Evolutionary conservation across 2,329 filamentous ascomycete genomes (phyloP).

Genomic region (Alternaria angustiovoidea): DNA sequence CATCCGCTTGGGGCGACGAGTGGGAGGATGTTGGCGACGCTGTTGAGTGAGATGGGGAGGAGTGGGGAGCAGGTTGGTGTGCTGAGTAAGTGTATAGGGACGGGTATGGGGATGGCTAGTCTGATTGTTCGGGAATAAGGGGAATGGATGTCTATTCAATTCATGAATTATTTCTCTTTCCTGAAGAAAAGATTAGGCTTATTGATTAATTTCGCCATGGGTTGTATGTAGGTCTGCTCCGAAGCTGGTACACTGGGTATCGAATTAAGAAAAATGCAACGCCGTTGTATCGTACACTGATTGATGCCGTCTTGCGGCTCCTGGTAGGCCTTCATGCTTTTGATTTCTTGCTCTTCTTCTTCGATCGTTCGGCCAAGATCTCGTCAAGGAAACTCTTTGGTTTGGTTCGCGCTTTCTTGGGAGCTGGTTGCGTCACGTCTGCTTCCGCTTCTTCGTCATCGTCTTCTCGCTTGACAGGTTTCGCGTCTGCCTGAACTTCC

Average conservation of each 20-base stretch:
- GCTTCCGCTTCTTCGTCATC: conserved; percentile 4
- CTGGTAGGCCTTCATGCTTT: neutral
- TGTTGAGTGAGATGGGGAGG: conserved; percentile 74
- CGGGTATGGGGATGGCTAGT: conserved; percentile 62
- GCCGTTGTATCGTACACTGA: neutral
- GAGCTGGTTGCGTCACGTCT: conserved; percentile 18
- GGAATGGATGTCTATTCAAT: neutral
- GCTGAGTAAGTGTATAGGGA: conserved; percentile 81
- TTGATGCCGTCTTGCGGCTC: no score
- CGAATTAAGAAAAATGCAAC: neutral
- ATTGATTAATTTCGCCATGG: no score
- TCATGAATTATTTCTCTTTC: no score
- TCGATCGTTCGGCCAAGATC: conserved; percentile 57
- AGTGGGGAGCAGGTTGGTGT: conserved; percentile 78
- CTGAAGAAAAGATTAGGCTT: neutral
- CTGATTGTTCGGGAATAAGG: conserved; percentile 58
- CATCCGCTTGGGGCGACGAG: conserved; percentile 92
- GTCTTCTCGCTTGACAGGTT: conserved; percentile 15
- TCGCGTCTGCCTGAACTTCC: conserved; percentile 6
- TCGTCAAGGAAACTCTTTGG: conserved; percentile 64
- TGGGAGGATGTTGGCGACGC: conserved; percentile 78
- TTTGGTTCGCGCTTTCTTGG: conserved; percentile 41
- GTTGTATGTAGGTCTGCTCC: no score
- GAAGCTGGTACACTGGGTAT: neutral
- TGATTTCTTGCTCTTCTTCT: conserved; percentile 58